Percentiles rank a stretch among this genome's conserved stretches.
Conservation (phyloP, 2,329 filamentous ascomycete genomes). For the Hypoxylon sp. region DNA sequence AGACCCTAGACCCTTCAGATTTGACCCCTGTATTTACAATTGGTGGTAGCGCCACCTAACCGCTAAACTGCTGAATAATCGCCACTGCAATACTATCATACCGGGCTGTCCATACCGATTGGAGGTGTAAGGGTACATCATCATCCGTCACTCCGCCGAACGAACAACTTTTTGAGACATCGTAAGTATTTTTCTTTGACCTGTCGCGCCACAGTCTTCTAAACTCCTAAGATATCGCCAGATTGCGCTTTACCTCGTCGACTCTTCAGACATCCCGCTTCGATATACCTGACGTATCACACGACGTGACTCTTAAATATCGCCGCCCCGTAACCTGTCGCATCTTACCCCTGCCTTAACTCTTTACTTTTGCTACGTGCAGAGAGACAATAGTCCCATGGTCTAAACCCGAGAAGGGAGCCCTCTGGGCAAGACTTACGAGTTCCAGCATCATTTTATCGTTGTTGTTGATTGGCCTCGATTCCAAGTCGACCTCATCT, state of each 20-base stretch:
- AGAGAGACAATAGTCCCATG: slow-evolving; percentile 33
- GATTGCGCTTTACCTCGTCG: slow-evolving; percentile 7
- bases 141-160: background rate
- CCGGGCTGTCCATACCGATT: background rate
- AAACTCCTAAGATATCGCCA: background rate
- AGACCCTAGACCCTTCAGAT: too few relatives aligned
- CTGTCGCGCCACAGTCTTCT: slow-evolving; percentile 1
- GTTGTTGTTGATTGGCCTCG: background rate
- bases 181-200: background rate
- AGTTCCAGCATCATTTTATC: slow-evolving; percentile 3
- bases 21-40: background rate
- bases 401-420: slow-evolving; percentile 34
- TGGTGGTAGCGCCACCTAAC: slow-evolving; percentile 1
- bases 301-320: slow-evolving; percentile 10
- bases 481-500: slow-evolving; percentile 1
- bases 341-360: background rate
- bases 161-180: background rate
- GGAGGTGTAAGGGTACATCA: slow-evolving; percentile 1
- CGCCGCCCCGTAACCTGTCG: slow-evolving; percentile 11
- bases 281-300: background rate
- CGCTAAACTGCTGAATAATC: slow-evolving; percentile 8
- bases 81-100: slow-evolving; percentile 19
- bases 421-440: slow-evolving; percentile 34
- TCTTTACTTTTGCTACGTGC: background rate
- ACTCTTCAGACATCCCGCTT: background rate